These are phyloP conservation scores for Physcomitrium patens DNA, from an alignment of 225 moss, liverwort and hornwort species.

Conservation along the genomic window DNA sequence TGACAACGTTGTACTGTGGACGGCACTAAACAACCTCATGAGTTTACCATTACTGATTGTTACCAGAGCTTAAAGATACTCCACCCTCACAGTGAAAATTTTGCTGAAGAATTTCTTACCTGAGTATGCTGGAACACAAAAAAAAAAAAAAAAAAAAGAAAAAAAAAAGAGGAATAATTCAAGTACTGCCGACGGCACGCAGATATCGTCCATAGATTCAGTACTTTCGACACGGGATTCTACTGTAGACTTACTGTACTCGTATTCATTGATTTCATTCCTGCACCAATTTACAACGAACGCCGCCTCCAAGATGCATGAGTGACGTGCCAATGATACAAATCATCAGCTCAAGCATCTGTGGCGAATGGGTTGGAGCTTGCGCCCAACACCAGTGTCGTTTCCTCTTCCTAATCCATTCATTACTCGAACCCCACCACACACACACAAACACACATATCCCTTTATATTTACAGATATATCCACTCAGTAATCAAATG, in stretches of 20 bases:
- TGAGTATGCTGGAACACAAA: no score
- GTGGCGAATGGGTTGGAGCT: conserved; percentile 24
- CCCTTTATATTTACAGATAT: no score
- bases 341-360: conserved; percentile 39
- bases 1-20: no score
- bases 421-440: neutral
- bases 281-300: conserved; percentile 29
- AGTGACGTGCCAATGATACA: conserved; percentile 38
- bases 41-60: neutral
- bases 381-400: conserved; percentile 38
- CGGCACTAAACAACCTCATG: no score
- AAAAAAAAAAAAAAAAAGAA: no score
- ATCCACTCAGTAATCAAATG: neutral
- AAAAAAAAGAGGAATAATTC: no score
- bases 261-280: conserved; percentile 20
- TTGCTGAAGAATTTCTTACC: neutral
- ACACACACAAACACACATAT: no score
- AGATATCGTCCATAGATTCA: conserved; percentile 1
- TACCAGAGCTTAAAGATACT: no score
- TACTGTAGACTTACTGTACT: conserved; percentile 23
- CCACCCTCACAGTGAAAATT: neutral
- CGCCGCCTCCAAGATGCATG: conserved; percentile 38
- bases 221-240: neutral
- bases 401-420: neutral
- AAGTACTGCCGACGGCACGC: conserved; percentile 23